Base-by-base conservation (phyloP, 2,329 filamentous ascomycete species). In the Beauveria asiatica region DNA sequence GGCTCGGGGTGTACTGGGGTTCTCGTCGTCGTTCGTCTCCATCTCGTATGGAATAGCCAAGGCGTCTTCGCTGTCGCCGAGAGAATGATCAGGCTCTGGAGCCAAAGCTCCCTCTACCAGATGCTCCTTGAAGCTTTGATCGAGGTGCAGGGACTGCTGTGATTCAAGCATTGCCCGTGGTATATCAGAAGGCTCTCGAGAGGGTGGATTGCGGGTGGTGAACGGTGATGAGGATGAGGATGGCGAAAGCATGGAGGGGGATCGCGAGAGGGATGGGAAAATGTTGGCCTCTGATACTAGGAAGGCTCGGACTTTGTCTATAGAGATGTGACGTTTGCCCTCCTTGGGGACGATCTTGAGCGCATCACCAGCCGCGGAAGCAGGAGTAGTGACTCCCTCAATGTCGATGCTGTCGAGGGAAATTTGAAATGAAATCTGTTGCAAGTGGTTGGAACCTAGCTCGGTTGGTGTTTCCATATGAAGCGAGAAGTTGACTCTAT, bases 271-370 rank as follows among this genome's bases (percentile, higher is more conserved):
- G 10, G 78, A 79, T 4, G 84, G 82, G 61, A 89, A 88, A 44
- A 84, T 79, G 51, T 83, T 84, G 19, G 84, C 83, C 65, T 90
- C 86, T 3, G 86, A 87, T 45, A 89, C 84, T 30, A 90, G 70
- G 64, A 81, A 82, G 16, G 85, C 86, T 23, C 82, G 80, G 37
- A 90, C 81, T 55, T 82, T 82, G 17, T 81, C 79, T n/a, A 90
- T 73, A 17, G 78, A 80, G 53, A 90, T 76, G 61, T 85, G 82
- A 25, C 86, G 79, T 69, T 88, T 89, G 23, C 86, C 86, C 61
- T 85, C 77, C 69, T 83, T 87, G 25, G 78, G 78, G 2, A 75
- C 67, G 23, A 77, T 74, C 23, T 67, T 67, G 1, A 77, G 71
- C 6, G 65, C 62, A 5, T 66, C 70, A 11, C 72, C 70, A 2